Percentiles rank a stretch among this genome's conserved stretches.
These are phyloP conservation scores for Myxozyma nipponensis DNA, from an alignment of 805 yeast genomes.

Conservation along the genomic window DNA sequence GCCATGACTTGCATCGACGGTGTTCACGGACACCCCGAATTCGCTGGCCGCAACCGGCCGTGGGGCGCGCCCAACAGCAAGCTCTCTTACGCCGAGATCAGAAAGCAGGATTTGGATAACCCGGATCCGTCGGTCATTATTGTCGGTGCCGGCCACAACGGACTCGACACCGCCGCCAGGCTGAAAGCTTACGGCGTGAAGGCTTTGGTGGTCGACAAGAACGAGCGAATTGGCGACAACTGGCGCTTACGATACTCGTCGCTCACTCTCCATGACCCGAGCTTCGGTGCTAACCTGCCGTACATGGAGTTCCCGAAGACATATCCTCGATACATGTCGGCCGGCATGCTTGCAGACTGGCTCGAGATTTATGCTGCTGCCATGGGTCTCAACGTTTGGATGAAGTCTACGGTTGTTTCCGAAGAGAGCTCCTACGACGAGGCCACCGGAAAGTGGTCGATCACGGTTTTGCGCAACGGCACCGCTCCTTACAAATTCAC, in stretches of 20 bases:
- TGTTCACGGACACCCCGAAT: constrained; percentile 15
- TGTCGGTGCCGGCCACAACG: constrained; percentile 50
- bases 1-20: constrained; percentile 25
- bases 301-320: not conserved
- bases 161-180: constrained; percentile 44
- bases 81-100: constrained; percentile 16
- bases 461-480: constrained; percentile 3
- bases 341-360: constrained; percentile 2
- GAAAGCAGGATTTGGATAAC: constrained; percentile 10
- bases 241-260: constrained; percentile 44
- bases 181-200: constrained; percentile 43
- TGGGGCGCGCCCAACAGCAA: constrained; percentile 19
- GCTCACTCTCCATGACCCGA: constrained; percentile 1
- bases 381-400: not conserved
- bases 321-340: not conserved
- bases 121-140: constrained; percentile 45
- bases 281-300: not conserved
- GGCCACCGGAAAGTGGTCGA: constrained; percentile 4
- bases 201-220: constrained; percentile 41
- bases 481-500: not conserved
- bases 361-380: not conserved
- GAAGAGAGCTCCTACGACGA: constrained; percentile 1
- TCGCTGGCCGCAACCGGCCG: constrained; percentile 14
- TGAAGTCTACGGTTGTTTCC: not conserved
- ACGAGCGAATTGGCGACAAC: constrained; percentile 44